These are phyloP conservation scores for Patellifolia procumbens DNA, from an alignment of 179 eudicot species.

Conservation along the genomic window DNA sequence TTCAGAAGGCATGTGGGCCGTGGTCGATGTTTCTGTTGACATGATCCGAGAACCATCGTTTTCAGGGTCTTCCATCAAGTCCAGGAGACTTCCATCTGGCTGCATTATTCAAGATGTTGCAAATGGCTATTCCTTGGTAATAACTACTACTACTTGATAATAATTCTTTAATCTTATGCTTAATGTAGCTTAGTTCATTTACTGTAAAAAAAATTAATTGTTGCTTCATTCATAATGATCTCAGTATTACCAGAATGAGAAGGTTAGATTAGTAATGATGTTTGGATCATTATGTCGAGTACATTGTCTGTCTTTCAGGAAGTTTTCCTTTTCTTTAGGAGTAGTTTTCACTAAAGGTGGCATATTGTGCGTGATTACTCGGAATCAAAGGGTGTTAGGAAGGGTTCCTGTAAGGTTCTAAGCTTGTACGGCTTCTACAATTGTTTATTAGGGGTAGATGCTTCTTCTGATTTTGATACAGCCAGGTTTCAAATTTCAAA, in stretches of 20 bases:
- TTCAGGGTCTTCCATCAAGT: slow-evolving; percentile 33
- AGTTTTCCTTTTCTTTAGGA: neutral
- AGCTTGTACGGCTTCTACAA: slow-evolving; percentile 35
- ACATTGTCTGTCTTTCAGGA: no score
- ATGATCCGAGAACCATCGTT: slow-evolving; percentile 38
- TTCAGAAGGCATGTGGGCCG: slow-evolving; percentile 62
- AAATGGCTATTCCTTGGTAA: slow-evolving; percentile 76
- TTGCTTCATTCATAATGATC: slow-evolving; percentile 18
- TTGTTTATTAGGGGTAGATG: slow-evolving; percentile 38
- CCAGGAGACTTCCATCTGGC: slow-evolving; percentile 83
- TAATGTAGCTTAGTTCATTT: neutral
- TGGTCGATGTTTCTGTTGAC: slow-evolving; percentile 76
- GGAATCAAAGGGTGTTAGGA: slow-evolving; percentile 31
- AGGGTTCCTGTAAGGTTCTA: slow-evolving; percentile 35
- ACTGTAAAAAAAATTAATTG: no score
- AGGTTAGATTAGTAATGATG: slow-evolving; percentile 26
- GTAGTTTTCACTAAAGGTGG: slow-evolving; percentile 28
- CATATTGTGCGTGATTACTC: slow-evolving; percentile 28
- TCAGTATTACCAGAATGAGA: slow-evolving; percentile 23
- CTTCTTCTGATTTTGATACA: slow-evolving; percentile 31
- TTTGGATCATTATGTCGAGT: slow-evolving; percentile 42
- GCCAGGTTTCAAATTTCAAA: slow-evolving; percentile 28
- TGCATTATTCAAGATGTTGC: slow-evolving; percentile 68
- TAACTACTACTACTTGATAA: slow-evolving; percentile 14
- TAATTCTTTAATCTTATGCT: neutral